Evolutionary conservation across 1,284 basidiomycete genomes (phyloP), one percentile per base, ranked within the genome.

Genomic region (Puccinia polysora): DNA sequence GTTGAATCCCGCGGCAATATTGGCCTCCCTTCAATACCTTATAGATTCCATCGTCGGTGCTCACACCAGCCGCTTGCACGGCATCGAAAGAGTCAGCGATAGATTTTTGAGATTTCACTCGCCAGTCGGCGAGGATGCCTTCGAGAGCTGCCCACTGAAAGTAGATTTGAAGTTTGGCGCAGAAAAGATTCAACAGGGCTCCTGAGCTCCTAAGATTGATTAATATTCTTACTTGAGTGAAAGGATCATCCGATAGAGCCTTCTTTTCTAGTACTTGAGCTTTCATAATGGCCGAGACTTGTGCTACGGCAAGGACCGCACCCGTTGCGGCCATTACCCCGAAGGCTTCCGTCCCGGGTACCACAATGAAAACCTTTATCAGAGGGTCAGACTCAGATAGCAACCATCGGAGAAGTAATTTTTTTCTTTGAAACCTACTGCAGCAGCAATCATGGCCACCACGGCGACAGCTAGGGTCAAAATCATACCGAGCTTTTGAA

Each of bases 291-390:
- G n/a, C 20, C 4, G 58, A 30, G 2, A 45, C 58, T 28, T 60
- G 58, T 25, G 40, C 38, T 23, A 60, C n/a, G 18, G 58, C 40
- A 18, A 60, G 14, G 18, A 45, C 40, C 32, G 58, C 58, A 43
- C 58, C 58, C 18, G 58, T 43, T 45, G 58, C 15, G 20, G 58
- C 58, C 58, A n/a, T n/a, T 12, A 60, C 58, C 1, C n/a, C 58
- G 32, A 60, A 45, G 23, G 23, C 40, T 18, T 28, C 0, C 1
- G 47, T 14, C 18, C 23, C 20, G n/a, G 58, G 40, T 12, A 10
- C 15, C 18, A 45, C 10, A 8, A 60, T 18, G 32, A 60, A 60
- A 60, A 60, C 58, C 40, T 60, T 6, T 7, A 30, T 4, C 34
- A 8, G 12, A 38, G 15, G 4, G 25, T 60, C 47, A 45, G 10